Percentiles rank a stretch among this genome's conserved stretches.
These are phyloP conservation scores for Domatiomyces globalis DNA, from an alignment of 2,329 filamentous ascomycete genomes.

Conservation along the genomic window DNA sequence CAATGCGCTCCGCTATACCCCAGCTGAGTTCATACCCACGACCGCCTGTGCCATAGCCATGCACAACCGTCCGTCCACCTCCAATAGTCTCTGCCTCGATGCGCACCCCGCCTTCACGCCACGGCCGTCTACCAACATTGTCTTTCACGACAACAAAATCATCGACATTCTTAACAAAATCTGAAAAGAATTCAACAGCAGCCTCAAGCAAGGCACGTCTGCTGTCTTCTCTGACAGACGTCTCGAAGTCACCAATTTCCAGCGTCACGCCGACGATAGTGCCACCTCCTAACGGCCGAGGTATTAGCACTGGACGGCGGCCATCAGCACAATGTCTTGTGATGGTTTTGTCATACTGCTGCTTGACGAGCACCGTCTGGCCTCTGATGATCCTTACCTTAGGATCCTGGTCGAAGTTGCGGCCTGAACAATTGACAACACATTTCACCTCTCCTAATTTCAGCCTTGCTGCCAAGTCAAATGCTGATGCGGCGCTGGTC, in stretches of 20 bases:
- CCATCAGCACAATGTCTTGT: slow-evolving; percentile 51
- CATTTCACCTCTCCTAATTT: slow-evolving; percentile 18
- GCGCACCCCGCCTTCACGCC: slow-evolving; percentile 35
- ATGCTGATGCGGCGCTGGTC: slow-evolving; percentile 24
- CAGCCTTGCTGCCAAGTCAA: slow-evolving; percentile 20
- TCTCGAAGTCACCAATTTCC: slow-evolving; percentile 43
- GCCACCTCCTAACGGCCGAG: slow-evolving; percentile 47
- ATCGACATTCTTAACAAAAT: slow-evolving; percentile 22
- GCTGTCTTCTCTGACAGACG: slow-evolving; percentile 34
- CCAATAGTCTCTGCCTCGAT: slow-evolving; percentile 36
- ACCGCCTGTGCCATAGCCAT: slow-evolving; percentile 48
- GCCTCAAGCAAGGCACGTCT: slow-evolving; percentile 35
- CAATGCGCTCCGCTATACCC: slow-evolving; percentile 36
- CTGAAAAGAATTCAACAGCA: slow-evolving; percentile 29
- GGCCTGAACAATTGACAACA: slow-evolving; percentile 33
- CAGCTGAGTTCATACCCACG: slow-evolving; percentile 49
- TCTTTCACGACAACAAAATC: slow-evolving; percentile 33
- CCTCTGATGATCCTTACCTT: slow-evolving; percentile 32
- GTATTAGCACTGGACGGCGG: slow-evolving; percentile 49
- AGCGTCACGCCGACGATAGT: slow-evolving; percentile 55
- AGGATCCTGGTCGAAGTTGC: slow-evolving; percentile 28
- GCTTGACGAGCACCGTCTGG: slow-evolving; percentile 35
- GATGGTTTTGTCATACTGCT: slow-evolving; percentile 32
- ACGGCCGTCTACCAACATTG: slow-evolving; percentile 33
- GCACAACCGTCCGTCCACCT: slow-evolving; percentile 27